Evolutionary conservation across 1,284 basidiomycete genomes (phyloP), one percentile per base, ranked within the genome.

Genomic region (Rhodotorula mucilaginosa): DNA sequence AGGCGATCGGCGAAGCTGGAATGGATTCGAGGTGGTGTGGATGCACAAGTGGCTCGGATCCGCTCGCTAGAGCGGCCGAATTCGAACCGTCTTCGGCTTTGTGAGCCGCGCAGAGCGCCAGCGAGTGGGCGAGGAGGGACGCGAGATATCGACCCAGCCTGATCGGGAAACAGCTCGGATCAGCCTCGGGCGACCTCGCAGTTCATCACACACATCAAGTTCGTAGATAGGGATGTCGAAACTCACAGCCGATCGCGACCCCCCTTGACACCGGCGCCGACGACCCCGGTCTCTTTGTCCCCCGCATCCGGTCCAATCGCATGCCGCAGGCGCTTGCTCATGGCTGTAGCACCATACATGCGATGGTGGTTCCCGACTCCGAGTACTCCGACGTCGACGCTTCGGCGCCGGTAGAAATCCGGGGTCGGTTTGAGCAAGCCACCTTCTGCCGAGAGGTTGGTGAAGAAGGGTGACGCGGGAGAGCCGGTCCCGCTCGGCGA

Each of bases 71-170:
- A 15, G 6, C 29, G 34, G 19, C 52, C 58, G 8, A 15, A 26
- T 16, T 48, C 61, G 47, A 31, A 15, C 2, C 2, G 29, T 13
- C 48, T 58, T 49, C 6, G 68, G 65, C 31, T 66, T 26, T 29
- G 54, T 56, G 54, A 8, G 54, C 71, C 51, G 74, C 65, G 64
- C 77, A 79, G 19, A 80, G 73, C 6, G 79, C 75, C 21, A 80
- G 74, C 39, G 79, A 79, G 58, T 80, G 79, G 29, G 75, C 72
- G 21, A 80, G 68, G 19, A 80, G 74, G 12, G 74, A 76, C 0
- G 79, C 77, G 26, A 80, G 74, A 47, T 80, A 78, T 26, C 78
- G 79, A 3, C 78, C 78, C 52, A 80, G 74, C 31, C 79, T 80
- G 64, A 15, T 39, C 6, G 47, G 3, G 13, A 29, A 18, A 31